phyloP scores from a whole-genome alignment of 768 basidiomycete species.

The Melanogaster broomeanus region DNA sequence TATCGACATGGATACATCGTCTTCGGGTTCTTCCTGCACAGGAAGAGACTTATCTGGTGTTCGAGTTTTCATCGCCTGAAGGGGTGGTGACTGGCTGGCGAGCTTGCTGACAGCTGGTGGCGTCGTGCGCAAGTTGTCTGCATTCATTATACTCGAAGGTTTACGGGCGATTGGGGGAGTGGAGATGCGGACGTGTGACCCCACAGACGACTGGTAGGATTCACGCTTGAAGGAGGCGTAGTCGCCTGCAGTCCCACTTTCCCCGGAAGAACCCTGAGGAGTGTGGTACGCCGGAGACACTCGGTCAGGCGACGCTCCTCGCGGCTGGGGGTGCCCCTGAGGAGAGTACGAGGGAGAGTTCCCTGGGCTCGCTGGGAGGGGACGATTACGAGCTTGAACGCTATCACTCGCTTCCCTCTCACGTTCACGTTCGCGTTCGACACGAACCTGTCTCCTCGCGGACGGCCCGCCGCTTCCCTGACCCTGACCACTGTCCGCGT shows the following conservation, averaged over 20 bases:
- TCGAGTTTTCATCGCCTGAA: slow-evolving; percentile 52
- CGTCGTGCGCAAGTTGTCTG: slow-evolving; percentile 28
- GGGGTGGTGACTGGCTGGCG: slow-evolving; percentile 55
- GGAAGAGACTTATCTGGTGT: slow-evolving; percentile 75
- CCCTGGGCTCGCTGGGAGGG: slow-evolving; percentile 38
- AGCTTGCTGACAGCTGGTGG: slow-evolving; percentile 40
- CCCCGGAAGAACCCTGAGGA: slow-evolving; percentile 48
- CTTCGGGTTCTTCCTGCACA: slow-evolving; percentile 75
- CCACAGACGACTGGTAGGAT: slow-evolving; percentile 34
- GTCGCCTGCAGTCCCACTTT: slow-evolving; percentile 38
- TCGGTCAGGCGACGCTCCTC: slow-evolving; percentile 55
- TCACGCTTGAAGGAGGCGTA: slow-evolving; percentile 52
- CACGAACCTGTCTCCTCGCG: slow-evolving; percentile 22
- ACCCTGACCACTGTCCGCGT: slow-evolving; percentile 43
- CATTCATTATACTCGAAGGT: slow-evolving; percentile 16
- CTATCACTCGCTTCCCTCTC: slow-evolving; percentile 42
- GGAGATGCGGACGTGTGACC: slow-evolving; percentile 26
- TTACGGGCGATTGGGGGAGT: slow-evolving; percentile 33
- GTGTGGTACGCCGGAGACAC: slow-evolving; percentile 50
- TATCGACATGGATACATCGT: slow-evolving; percentile 45
- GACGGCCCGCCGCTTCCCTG: slow-evolving; percentile 23
- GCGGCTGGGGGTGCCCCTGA: slow-evolving; percentile 40
- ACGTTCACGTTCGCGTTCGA: slow-evolving; percentile 41
- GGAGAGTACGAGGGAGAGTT: slow-evolving; percentile 43
- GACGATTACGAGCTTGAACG: slow-evolving; percentile 22